Base-by-base conservation (phyloP, 495 filamentous ascomycete species). In the Penicillium desertorum region DNA sequence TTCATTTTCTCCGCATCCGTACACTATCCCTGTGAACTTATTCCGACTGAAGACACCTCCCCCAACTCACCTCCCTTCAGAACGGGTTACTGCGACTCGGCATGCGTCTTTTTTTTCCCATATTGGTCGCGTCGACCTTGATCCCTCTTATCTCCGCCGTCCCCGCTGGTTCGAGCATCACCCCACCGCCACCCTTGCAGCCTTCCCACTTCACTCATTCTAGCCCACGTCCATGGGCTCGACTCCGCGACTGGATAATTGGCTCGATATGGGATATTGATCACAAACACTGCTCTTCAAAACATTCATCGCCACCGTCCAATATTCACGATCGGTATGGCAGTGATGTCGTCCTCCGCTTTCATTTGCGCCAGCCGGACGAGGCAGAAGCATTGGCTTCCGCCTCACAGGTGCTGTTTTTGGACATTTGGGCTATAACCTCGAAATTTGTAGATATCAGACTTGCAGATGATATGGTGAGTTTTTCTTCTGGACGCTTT, bases 361-460 rank as follows among this genome's bases (percentile, higher is more conserved):
- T 97, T 80, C 90, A 89, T 65, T 72, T 96, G 56, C 85, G 79
- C 54, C 83, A 83, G 45, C 64, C 77, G 11, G 80, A 85, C 25
- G 89, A 98, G 62, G 88, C 89, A 51, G 74, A 75, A 44, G 86
- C 87, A 3, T 75, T 98, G 56, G 83, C 86, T 11, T 79, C 87
- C 55, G 94, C 91, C 16, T 76, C 87, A 9, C 81, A 88, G 45
- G 83, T 86, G 39, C 81, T 97, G 30, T 84, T 92, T 59, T 72
- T 98, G 8, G 94, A 98, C 69, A 84, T 96, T 4, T 98, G 94
- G 94, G 86, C 87, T 17, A 91, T 89, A 50, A 90, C 86, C 4
- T 77, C 86, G 7, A 79, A 90, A 42, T 93, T 86, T 77, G 90
- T 92, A n/a, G 94, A 98, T 71, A 87, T 98, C 30, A 80, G 92